Base-by-base conservation (phyloP, 2,329 filamentous ascomycete genomes). In the Aaosphaeria pasadenensis region DNA sequence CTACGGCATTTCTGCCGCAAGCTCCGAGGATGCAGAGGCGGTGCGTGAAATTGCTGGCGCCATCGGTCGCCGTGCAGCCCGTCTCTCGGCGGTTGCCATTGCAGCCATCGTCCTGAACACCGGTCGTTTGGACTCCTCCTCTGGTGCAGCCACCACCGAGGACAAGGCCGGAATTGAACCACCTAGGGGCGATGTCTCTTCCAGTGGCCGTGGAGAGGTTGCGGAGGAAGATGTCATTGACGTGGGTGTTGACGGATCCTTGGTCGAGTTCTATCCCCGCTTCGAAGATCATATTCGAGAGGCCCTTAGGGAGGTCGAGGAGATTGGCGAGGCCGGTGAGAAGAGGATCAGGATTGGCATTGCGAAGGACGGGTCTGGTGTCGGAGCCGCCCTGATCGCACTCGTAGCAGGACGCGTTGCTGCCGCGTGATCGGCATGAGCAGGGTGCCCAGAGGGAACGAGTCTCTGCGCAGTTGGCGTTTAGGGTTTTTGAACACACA, bases 321-420 rank as follows among this genome's bases (percentile, higher is more conserved):
- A 87, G 52, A 88, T 97, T 60, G 92, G 92, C 4, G 74, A 78
- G 41, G 76, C 81, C 48, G 91, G 91, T 7, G 91, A 95, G 56
- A 87, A 88, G 74, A 88, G 85, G 72, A 88, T 99, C 56, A 82
- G 90, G 48, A 96, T 99, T 63, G 94, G 92, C 24, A 94, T 97
- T 63, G 94, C 94, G 53, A 96, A 96, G 78, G 94, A 99, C 68
- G 94, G 94, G 42, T 94, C 88, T 55, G 94, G 90, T 54, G 89
- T 96, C n/a, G 94, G 94, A 45, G 94, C 94, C 3, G 94, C 94
- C 38, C 75, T 99, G 60, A 97, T 97, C 72, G 94, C 94, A 44
- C 81, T 96, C 44, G 88, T 96, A 30, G 92, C 92, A 1, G 87
- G 88, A 1, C 76, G 79, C 63, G 62, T 69, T n/a, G 33, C 33